Evolutionary conservation across 2,329 filamentous ascomycete species (phyloP), one percentile per base, ranked within the genome.

Genomic region (Aspergillus sp.): DNA sequence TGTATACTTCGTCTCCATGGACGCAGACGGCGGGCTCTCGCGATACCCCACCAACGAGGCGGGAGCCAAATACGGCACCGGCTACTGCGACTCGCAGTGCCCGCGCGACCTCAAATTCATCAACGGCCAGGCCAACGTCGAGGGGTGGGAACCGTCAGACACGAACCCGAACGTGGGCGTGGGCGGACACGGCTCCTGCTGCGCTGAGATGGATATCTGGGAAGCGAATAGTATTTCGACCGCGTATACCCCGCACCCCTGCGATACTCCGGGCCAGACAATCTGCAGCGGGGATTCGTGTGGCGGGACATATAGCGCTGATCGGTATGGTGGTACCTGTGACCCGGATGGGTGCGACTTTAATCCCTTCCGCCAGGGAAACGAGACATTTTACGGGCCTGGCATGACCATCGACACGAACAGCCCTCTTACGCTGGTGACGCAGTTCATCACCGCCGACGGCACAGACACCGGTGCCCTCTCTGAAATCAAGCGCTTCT

Each of bases 281-380:
- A 77, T 80, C 56, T 88, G 86, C 78, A 69, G 70, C 0, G 78
- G 78, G 19, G 73, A 82, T 60, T 58, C 58, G 5, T 86, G 83
- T 64, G 84, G 84, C 58, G 85, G 83, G 20, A 80, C 77, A 9
- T 79, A 79, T 63, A 75, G 82, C 67, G 53, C 64, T 50, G 74
- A 80, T 65, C 84, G 86, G 61, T 89, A 89, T 69, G 76, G 68
- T 24, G 86, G 86, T 53, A 74, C 82, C 57, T 89, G 87, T 71
- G 87, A 89, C 70, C 84, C 85, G 61, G 86, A 88, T 67, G 87
- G 87, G 41, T 89, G 87, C 67, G 87, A 89, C 72, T 89, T 87
- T 81, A 88, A 89, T 81, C 70, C 81, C 40, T 89, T 83, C 82
- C 86, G 86, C 70, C 79, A 84, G 79, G 87, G 87, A 61, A 81